Evolutionary conservation across 2,329 filamentous ascomycete species (phyloP).

Genomic region (Aspergillus carbonarius): DNA sequence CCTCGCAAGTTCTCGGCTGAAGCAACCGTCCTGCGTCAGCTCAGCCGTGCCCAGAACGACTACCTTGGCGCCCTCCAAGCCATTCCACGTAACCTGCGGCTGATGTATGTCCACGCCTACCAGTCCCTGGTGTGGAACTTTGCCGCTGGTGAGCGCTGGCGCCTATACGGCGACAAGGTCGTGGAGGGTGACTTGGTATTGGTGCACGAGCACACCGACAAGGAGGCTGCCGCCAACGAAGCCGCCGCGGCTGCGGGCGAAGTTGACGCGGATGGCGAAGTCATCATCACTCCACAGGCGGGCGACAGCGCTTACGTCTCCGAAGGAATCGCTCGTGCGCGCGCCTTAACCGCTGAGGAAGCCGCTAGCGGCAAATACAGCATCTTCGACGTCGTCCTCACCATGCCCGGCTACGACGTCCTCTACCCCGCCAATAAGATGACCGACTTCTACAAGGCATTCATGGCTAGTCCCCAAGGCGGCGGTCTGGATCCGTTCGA

Average conservation of each 20-base stretch:
- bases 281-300: conserved; percentile 61
- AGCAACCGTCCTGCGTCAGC: conserved; percentile 71
- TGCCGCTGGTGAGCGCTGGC: conserved; percentile 77
- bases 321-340: conserved; percentile 65
- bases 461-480: conserved; percentile 79
- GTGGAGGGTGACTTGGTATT: conserved; percentile 84
- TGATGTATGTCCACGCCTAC: conserved; percentile 97
- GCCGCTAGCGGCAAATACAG: conserved; percentile 71
- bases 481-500: conserved; percentile 76
- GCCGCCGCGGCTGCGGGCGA: conserved; percentile 31
- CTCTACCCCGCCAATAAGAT: conserved; percentile 81
- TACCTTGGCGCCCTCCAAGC: conserved; percentile 76
- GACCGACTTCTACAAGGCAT: conserved; percentile 77
- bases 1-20: conserved; percentile 84
- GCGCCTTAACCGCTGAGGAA: conserved; percentile 74
- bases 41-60: conserved; percentile 62
- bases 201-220: conserved; percentile 57
- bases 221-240: conserved; percentile 30
- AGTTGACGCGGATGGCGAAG: conserved; percentile 63
- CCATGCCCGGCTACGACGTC: conserved; percentile 88
- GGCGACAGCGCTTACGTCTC: conserved; percentile 56
- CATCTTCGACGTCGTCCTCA: conserved; percentile 86
- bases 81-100: conserved; percentile 77
- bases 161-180: conserved; percentile 68
- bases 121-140: conserved; percentile 95